phyloP scores from a whole-genome alignment of 2,329 filamentous ascomycete genomes.

The Diplocarpon rosae region DNA sequence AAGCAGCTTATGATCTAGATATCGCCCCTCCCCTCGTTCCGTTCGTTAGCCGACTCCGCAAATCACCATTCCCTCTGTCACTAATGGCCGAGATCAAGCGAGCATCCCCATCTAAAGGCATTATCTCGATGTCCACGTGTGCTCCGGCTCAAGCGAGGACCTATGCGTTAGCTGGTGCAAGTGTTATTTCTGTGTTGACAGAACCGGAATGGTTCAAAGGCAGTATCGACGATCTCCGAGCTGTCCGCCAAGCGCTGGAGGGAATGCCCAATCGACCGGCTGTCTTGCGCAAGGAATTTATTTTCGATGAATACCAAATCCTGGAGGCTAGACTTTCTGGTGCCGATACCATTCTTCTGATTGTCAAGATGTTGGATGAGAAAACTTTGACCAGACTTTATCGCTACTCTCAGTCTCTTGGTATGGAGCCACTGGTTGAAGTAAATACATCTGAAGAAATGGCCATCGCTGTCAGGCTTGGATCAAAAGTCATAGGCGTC shows the following conservation, averaged over 20 bases:
- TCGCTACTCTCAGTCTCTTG: slow-evolving; percentile 75
- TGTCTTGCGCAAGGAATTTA: slow-evolving; percentile 87
- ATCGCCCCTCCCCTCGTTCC: slow-evolving; percentile 75
- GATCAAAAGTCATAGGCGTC: slow-evolving; percentile 85
- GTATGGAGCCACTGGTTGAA: slow-evolving; percentile 96
- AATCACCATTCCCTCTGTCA: slow-evolving; percentile 79
- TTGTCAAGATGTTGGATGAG: slow-evolving; percentile 92
- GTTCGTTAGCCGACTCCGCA: slow-evolving; percentile 66
- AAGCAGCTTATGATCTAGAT: slow-evolving; percentile 76
- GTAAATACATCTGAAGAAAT: slow-evolving; percentile 94
- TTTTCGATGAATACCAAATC: slow-evolving; percentile 98
- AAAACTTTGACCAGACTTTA: slow-evolving; percentile 68
- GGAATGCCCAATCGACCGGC: slow-evolving; percentile 89
- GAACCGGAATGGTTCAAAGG: slow-evolving; percentile 99
- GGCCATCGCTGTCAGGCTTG: slow-evolving; percentile 73
- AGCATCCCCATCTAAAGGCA: slow-evolving; percentile 89
- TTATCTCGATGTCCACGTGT: slow-evolving; percentile 78
- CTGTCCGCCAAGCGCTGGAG: slow-evolving; percentile 78
- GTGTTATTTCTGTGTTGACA: slow-evolving; percentile 95
- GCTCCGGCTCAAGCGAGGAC: slow-evolving; percentile 82
- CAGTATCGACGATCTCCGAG: slow-evolving; percentile 82
- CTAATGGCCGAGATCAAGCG: slow-evolving; percentile 97
- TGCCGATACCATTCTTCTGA: slow-evolving; percentile 87
- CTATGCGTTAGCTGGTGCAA: slow-evolving; percentile 89
- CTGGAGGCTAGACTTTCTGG: slow-evolving; percentile 86